Evolutionary conservation across 768 basidiomycete genomes (phyloP).

Genomic region (Auricularia sp.): DNA sequence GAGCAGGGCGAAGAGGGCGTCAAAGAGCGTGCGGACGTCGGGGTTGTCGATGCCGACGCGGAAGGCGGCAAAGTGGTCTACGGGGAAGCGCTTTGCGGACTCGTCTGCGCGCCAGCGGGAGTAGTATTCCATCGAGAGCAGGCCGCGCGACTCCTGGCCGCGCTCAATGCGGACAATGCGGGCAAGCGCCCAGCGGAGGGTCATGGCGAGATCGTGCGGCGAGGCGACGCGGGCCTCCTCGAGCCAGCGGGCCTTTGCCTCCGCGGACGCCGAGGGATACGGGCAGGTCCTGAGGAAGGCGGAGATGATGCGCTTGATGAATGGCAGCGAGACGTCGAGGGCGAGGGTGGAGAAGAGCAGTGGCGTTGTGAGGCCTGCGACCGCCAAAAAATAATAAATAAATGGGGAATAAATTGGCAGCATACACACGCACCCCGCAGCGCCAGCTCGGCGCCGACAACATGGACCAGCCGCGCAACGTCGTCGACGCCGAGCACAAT

Average conservation of each 20-base stretch:
- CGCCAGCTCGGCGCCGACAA: slow-evolving; percentile 58
- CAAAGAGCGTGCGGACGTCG: slow-evolving; percentile 48
- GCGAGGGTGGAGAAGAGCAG: slow-evolving; percentile 86
- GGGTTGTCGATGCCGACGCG: slow-evolving; percentile 39
- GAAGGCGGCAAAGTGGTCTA: slow-evolving; percentile 63
- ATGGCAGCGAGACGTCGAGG: slow-evolving; percentile 69
- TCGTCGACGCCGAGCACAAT: slow-evolving; percentile 70
- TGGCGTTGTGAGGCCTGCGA: slow-evolving; percentile 60
- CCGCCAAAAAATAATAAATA: not conserved
- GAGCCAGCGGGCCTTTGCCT: slow-evolving; percentile 38
- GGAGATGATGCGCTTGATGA: slow-evolving; percentile 67
- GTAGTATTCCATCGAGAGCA: slow-evolving; percentile 81
- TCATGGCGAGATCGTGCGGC: slow-evolving; percentile 84
- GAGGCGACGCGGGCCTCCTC: slow-evolving; percentile 79
- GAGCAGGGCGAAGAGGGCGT: slow-evolving; percentile 70
- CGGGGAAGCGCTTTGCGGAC: slow-evolving; percentile 66
- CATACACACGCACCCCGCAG: slow-evolving; percentile 37
- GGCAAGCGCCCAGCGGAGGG: slow-evolving; percentile 85
- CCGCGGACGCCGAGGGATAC: slow-evolving; percentile 34
- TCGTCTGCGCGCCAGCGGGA: slow-evolving; percentile 73
- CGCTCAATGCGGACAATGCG: slow-evolving; percentile 61
- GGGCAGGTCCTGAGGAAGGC: slow-evolving; percentile 46
- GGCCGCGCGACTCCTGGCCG: slow-evolving; percentile 67
- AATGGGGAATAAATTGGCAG: not conserved
- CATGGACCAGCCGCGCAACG: slow-evolving; percentile 59